phyloP scores from a whole-genome alignment of 805 yeast species.

The Schwanniomyces sp. region DNA sequence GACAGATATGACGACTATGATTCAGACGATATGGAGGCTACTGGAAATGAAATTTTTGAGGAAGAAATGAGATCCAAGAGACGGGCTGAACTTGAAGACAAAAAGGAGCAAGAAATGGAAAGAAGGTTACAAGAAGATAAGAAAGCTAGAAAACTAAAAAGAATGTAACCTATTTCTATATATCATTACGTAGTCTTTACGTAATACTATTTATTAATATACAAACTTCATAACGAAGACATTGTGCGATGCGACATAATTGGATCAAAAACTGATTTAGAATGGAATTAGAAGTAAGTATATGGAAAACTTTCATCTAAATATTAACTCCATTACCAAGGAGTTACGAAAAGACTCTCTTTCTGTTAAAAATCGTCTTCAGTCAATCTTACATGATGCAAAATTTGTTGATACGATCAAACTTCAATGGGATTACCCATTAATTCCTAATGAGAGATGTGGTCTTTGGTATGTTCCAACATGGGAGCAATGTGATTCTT shows the following conservation, averaged over 20 bases:
- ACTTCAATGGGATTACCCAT: slow-evolving; percentile 29
- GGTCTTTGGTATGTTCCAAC: slow-evolving; percentile 82
- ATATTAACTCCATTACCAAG: slow-evolving; percentile 31
- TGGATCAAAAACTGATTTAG: background rate
- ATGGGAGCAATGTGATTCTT: slow-evolving; percentile 35
- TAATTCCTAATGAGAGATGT: slow-evolving; percentile 79
- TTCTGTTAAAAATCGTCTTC: slow-evolving; percentile 59
- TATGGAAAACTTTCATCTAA: slow-evolving; percentile 1
- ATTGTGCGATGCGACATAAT: background rate
- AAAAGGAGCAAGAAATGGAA: slow-evolving; percentile 63
- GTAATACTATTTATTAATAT: background rate
- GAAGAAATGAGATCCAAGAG: slow-evolving; percentile 75
- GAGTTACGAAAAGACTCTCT: slow-evolving; percentile 50
- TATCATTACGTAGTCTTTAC: background rate
- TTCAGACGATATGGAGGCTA: slow-evolving; percentile 85
- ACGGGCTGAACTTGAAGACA: slow-evolving; percentile 75
- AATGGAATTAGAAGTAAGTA: background rate
- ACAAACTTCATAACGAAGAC: background rate
- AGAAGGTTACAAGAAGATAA: slow-evolving; percentile 37
- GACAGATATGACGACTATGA: slow-evolving; percentile 48
- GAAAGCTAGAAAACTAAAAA: slow-evolving; percentile 13
- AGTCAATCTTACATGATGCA: slow-evolving; percentile 68
- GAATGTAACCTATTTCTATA: background rate
- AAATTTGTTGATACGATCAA: slow-evolving; percentile 40
- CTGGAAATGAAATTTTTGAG: slow-evolving; percentile 81